Base-by-base conservation (phyloP, 805 yeast species). In the Suhomyces xylopsoci region DNA sequence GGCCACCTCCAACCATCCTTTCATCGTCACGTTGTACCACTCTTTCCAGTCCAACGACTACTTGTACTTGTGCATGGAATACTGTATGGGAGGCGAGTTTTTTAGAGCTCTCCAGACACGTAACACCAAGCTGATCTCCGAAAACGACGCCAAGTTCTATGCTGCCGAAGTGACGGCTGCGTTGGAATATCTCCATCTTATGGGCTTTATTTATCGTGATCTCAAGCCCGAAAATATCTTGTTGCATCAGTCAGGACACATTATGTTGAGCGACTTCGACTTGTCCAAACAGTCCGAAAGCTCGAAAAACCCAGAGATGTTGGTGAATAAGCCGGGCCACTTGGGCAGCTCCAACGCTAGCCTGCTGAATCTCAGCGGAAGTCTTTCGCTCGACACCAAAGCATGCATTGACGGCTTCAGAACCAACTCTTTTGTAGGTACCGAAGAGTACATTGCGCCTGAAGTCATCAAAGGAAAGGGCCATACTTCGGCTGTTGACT, bases 11-110 rank as follows among this genome's bases (percentile, higher is more conserved):
- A 91, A 92, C 66, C 98, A 96, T 69, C 99, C 99, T 0, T 94
- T 96, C 64, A 96, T 94, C 59, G 98, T 94, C 28, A 90, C 99
- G 0, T 76, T 94, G 24, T 93, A 94, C 64, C 99, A 94, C 69
- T 91, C 97, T 0, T 94, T 94, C 74, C 99, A 94, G 71, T 87
- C 96, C 3, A 94, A 90, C 54, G 97, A 92, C 61, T 84, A 88
- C 64, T 71, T 94, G 9, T 94, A 91, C 61, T 80, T 94, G 41
- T 94, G 99, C 70, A 93, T 96, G 97, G 99, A 94, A 67, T 94
- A 93, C 64, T 94, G 99, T 65, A 90, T 94, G 91, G 99, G 99
- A 28, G 99, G 99, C 45, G 99, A 96, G 71, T 94, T 94, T 63
- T 94, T 94, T 76, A 77, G 98, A 54, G 99, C 98, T 0, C 72